Conservation (phyloP, 2,329 filamentous ascomycete species). For the Aspergillus amoenus region DNA sequence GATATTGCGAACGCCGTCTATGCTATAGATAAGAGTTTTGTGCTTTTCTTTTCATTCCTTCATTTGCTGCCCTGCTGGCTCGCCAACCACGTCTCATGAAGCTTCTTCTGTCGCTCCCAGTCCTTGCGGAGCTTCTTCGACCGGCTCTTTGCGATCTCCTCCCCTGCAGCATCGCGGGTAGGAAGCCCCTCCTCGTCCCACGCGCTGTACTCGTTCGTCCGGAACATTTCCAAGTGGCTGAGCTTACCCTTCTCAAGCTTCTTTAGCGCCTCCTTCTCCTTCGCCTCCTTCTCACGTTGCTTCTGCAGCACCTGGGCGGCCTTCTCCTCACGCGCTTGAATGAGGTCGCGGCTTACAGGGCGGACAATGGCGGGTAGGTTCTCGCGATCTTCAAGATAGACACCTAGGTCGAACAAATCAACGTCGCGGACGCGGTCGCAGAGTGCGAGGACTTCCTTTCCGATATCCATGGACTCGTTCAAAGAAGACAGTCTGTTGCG, state of each 20-base stretch:
- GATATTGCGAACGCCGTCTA: conserved; percentile 12
- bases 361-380: conserved; percentile 67
- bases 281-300: conserved; percentile 51
- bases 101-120: conserved; percentile 87
- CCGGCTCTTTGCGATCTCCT: conserved; percentile 76
- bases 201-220: conserved; percentile 62
- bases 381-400: conserved; percentile 83
- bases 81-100: conserved; percentile 17
- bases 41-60: conserved; percentile 2
- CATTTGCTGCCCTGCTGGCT: conserved; percentile 14
- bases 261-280: conserved; percentile 43
- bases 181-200: conserved; percentile 86
- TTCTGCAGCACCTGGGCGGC: conserved; percentile 50
- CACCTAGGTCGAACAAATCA: conserved; percentile 75
- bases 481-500: conserved; percentile 40
- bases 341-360: conserved; percentile 60
- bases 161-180: conserved; percentile 71
- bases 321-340: conserved; percentile 55
- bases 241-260: conserved; percentile 51
- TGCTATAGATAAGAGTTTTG: neutral
- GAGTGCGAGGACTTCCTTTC: conserved; percentile 71
- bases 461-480: conserved; percentile 51
- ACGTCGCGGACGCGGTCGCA: conserved; percentile 80
- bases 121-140: conserved; percentile 83
- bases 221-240: conserved; percentile 50